Conservation (phyloP, 768 basidiomycete species). For the Heimioporus sp. region DNA sequence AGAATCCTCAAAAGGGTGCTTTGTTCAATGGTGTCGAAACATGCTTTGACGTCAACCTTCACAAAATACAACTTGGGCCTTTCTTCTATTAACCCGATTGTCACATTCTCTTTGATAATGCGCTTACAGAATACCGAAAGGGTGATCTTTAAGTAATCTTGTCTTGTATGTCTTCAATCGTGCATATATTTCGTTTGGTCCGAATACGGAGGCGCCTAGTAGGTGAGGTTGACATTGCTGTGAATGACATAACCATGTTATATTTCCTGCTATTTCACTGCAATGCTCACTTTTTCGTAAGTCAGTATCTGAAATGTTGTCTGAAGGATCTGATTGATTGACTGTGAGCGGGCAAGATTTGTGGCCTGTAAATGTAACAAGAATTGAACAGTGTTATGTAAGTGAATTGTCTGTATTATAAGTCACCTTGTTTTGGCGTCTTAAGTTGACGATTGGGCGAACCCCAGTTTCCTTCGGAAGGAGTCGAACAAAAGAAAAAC, state of each 20-base stretch:
- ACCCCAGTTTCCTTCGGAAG: slow-evolving; percentile 96
- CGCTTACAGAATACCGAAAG: slow-evolving; percentile 52
- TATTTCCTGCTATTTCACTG: background rate
- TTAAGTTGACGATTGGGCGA: slow-evolving; percentile 89
- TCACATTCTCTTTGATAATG: background rate
- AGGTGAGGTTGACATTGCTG: slow-evolving; percentile 62
- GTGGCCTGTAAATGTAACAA: slow-evolving; percentile 28
- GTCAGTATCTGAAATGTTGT: slow-evolving; percentile 84
- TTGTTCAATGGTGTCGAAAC: slow-evolving; percentile 96
- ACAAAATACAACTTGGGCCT: slow-evolving; percentile 94
- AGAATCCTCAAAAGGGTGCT: slow-evolving; percentile 78
- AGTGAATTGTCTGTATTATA: background rate
- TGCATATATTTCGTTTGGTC: slow-evolving; percentile 77
- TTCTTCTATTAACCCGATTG: background rate
- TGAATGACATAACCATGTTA: background rate
- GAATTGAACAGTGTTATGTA: background rate
- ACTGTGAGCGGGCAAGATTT: slow-evolving; percentile 39
- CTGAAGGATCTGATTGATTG: slow-evolving; percentile 87
- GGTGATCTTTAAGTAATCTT: slow-evolving; percentile 36
- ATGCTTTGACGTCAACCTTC: slow-evolving; percentile 93
- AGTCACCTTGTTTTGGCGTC: slow-evolving; percentile 35
- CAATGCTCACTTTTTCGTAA: slow-evolving; percentile 69
- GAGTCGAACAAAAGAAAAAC: slow-evolving; percentile 83
- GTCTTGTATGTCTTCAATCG: slow-evolving; percentile 72
- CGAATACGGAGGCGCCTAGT: slow-evolving; percentile 81